A percentile compares a stretch with the other conserved stretches of the same genome.
These are phyloP conservation scores for Xylariales sp. DNA, from an alignment of 2,329 filamentous ascomycete genomes.

Conservation along the genomic window DNA sequence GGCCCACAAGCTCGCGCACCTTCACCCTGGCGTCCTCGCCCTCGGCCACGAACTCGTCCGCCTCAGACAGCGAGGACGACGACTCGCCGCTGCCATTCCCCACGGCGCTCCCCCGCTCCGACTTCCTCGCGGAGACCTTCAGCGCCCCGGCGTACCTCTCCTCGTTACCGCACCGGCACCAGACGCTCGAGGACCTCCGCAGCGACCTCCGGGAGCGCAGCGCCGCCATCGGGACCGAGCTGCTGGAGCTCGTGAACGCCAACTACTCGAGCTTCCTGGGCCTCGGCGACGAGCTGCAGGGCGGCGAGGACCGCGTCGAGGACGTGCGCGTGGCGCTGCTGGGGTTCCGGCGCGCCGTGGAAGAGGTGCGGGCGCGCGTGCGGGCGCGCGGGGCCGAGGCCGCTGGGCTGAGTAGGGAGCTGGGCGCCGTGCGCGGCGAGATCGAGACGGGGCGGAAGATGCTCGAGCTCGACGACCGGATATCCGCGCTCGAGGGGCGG, in stretches of 20 bases:
- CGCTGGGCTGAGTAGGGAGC: constrained; percentile 70
- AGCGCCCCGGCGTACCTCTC: constrained; percentile 84
- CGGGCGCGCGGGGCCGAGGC: constrained; percentile 72
- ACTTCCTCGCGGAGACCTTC: constrained; percentile 84
- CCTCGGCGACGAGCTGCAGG: constrained; percentile 81
- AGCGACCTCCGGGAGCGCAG: constrained; percentile 85
- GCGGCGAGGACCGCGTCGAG: constrained; percentile 91
- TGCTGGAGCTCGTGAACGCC: constrained; percentile 92
- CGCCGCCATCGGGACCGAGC: constrained; percentile 82
- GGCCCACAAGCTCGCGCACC: constrained; percentile 50
- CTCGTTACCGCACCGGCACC: constrained; percentile 85
- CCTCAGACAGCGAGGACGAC: constrained; percentile 53
- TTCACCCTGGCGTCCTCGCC: constrained; percentile 58
- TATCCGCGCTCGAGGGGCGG: constrained; percentile 71
- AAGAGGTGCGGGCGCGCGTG: constrained; percentile 76
- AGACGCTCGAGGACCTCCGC: constrained; percentile 94
- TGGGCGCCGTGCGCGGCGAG: constrained; percentile 70
- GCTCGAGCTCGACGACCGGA: constrained; percentile 73
- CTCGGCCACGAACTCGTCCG: constrained; percentile 51
- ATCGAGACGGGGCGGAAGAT: constrained; percentile 72
- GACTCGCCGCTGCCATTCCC: constrained; percentile 89
- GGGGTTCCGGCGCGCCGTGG: constrained; percentile 85
- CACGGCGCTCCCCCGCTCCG: constrained; percentile 80
- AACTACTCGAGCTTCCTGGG: constrained; percentile 94
- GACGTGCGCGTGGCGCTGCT: constrained; percentile 88